Base-by-base conservation (phyloP, 139 green algal genomes). In the Chlamydomonas schloesseri region DNA sequence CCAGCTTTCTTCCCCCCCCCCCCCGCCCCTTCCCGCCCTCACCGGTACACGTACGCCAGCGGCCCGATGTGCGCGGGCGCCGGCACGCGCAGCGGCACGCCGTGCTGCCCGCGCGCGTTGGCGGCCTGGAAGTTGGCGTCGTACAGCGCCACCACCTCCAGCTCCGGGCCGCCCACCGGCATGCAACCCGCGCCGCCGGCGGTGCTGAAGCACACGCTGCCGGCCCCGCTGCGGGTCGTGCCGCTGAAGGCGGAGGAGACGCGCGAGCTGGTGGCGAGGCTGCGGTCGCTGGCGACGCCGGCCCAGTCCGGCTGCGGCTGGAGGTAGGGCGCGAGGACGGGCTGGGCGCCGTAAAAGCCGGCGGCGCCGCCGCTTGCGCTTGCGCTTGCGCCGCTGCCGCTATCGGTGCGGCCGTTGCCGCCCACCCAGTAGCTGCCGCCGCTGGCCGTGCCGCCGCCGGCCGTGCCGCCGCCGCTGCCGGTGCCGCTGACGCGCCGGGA, bases 111-210 rank as follows among this genome's bases (percentile, higher is more conserved):
- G 14, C 60, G 69, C 17, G 21, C 26, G 81, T 87, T 87, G 81
- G 81, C 81, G 53, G 81, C 47, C 73, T 87, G 81, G 81, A 87
- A 87, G 81, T 87, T 79, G 53, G 47, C 33, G 70, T 87, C 81
- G 81, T 87, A 87, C 69, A 87, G 20, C 24, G 69, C 79, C 26
- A 80, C 69, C 34, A 87, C 81, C 81, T 87, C 42, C 42, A 50
- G 42, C 42, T 50, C 42, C 42, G 42, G 6, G 42, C 42, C 42
- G 42, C 42, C 42, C 42, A 50, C 42, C 42, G 42, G 42, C 42
- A 50, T 50, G 8, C 42, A 50, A 8, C 42, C 42, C 42, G 42
- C 42, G 42, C 42, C 42, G 42, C 42, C 42, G 6, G 42, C 42
- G 42, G 42, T 50, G 42, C 42, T 50, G 42, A 50, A 50, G 42